phyloP scores from a whole-genome alignment of 1,284 basidiomycete genomes.

The Ceratobasidium sp. region DNA sequence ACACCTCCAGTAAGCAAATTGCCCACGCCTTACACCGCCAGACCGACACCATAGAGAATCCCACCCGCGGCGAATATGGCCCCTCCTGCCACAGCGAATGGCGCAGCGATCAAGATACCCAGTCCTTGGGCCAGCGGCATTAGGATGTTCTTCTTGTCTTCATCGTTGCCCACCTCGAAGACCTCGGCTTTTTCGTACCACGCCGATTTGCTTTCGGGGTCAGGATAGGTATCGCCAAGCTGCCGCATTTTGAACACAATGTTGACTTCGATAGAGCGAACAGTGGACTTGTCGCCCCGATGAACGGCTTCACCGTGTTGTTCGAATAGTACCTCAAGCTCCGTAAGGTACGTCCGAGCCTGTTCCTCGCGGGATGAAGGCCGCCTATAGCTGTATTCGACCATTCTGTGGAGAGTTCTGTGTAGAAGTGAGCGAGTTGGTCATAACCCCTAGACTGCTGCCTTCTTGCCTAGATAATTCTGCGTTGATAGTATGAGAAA shows the following conservation, averaged over 20 bases:
- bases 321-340: slow-evolving; percentile 10
- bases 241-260: slow-evolving; percentile 6
- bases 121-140: slow-evolving; percentile 19
- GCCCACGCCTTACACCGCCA: slow-evolving; percentile 10
- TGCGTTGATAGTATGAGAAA: no score
- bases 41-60: slow-evolving; percentile 28
- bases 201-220: background rate
- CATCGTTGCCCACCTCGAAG: background rate
- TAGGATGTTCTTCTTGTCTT: slow-evolving; percentile 11
- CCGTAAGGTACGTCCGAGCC: background rate
- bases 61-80: slow-evolving; percentile 21
- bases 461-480: background rate
- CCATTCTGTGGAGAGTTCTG: background rate
- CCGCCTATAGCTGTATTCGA: background rate
- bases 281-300: background rate
- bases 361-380: background rate
- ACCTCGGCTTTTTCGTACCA: slow-evolving; percentile 1
- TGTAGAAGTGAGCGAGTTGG: background rate
- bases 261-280: background rate
- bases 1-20: slow-evolving; percentile 8
- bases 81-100: slow-evolving; percentile 21
- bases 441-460: background rate
- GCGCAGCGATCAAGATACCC: slow-evolving; percentile 25
- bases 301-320: background rate
- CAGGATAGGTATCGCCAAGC: slow-evolving; percentile 27